Base-by-base conservation (phyloP, 2,329 filamentous ascomycete genomes). In the Fonsecaea multimorphosa region DNA sequence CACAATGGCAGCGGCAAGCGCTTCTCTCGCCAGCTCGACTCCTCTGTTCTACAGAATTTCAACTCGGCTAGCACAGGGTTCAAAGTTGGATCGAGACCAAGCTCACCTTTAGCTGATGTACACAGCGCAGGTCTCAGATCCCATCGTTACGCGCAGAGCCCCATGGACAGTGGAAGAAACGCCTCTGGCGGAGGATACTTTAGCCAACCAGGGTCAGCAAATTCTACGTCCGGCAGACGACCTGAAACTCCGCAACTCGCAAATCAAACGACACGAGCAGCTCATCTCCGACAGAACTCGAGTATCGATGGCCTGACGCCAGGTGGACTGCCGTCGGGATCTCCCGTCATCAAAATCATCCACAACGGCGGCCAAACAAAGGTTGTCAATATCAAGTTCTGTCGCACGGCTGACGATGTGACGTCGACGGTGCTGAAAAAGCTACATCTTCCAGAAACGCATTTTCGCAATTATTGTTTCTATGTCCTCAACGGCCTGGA, bases 391-490 rank as follows among this genome's bases (percentile, higher is more conserved):
- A 93, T 98, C 71, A 90, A 92, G 70, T 91, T 91, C 70, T 97
- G 93, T 83, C 93, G 89, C 74, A 95, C 91, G 4, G 91, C 92
- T 67, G 95, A 97, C 74, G 93, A 98, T 71, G 91, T 98, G 59
- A 94, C 97, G 83, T 86, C 93, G 53, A 90, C 92, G 67, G 96
- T 95, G 0, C 80, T 98, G 52, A 88, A 90, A 71, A 98, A 98
- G 77, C 91, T 97, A 69, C 88, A 89, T 46, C 85, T 97, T 32
- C 91, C 93, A 24, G 93, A 97, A 75, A 91, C 94, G 68, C 93
- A 97, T 74, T 91, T 95, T 76, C 88, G 93, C 73, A 97, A 96
- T 74, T 98, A 97, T 80, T 97, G 93, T 81, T 98, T 99, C 80
- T 98, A 95, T 83, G 90, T 97, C 0, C 83, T 98, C 65, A 89